Evolutionary conservation across 2,329 filamentous ascomycete genomes (phyloP).

Genomic region (Ceratocystis ficicola): DNA sequence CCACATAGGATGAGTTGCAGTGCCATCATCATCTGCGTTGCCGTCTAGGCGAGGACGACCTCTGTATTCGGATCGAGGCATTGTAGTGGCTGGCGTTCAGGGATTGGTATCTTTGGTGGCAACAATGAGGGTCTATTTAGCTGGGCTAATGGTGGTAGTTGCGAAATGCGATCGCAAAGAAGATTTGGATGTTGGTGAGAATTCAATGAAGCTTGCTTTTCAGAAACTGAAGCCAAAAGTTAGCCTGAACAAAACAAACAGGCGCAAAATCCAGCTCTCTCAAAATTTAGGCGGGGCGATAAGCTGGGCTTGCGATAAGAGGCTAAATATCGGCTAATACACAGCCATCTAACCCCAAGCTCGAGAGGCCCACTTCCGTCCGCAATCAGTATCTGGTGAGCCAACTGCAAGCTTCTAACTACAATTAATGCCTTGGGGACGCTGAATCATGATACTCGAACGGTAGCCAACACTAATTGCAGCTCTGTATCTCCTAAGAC

Average conservation of each 20-base stretch:
- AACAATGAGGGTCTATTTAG: too few species aligned
- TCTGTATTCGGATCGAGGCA: constrained; percentile 4
- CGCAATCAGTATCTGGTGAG: background rate
- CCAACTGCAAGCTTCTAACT: background rate
- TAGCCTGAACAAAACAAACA: background rate
- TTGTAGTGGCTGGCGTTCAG: background rate
- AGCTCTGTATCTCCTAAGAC: too few species aligned
- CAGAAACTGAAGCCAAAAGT: background rate
- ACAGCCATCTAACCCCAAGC: background rate
- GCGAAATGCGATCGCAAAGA: background rate
- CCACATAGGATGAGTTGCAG: constrained; percentile 27
- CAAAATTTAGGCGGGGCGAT: constrained; percentile 22
- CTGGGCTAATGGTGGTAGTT: too few species aligned
- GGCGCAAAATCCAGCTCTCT: constrained; percentile 16
- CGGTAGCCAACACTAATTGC: background rate
- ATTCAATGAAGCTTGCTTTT: background rate
- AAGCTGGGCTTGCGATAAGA: constrained; percentile 14
- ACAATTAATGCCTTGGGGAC: background rate
- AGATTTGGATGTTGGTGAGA: background rate
- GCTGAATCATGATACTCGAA: background rate
- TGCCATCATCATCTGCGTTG: background rate
- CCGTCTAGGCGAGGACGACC: background rate
- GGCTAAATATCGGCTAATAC: constrained; percentile 12
- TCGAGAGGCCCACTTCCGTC: constrained; percentile 1
- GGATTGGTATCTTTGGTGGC: background rate